Evolutionary conservation across 805 yeast genomes (phyloP).

Genomic region (Blastobotrys terrestris): DNA sequence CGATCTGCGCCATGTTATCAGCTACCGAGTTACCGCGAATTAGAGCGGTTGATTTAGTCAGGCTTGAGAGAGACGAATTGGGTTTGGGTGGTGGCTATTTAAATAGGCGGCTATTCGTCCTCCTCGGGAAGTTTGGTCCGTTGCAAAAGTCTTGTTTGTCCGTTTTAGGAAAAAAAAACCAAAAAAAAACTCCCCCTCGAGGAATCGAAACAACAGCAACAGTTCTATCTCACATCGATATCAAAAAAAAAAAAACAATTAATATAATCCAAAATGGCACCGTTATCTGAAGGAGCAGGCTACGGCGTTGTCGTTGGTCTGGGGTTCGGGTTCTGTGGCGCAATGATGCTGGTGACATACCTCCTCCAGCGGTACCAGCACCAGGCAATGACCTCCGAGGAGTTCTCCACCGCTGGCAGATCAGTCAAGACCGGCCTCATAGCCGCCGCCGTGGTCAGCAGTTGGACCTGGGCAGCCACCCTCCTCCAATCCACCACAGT

Average conservation of each 20-base stretch:
- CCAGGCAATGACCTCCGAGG: slow-evolving; percentile 88
- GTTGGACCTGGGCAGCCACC: slow-evolving; percentile 95
- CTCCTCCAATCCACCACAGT: slow-evolving; percentile 69
- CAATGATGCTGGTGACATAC: slow-evolving; percentile 72
- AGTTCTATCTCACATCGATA: not conserved
- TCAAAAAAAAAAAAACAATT: too few relatives aligned
- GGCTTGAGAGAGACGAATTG: too few relatives aligned
- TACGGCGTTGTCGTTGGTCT: slow-evolving; percentile 84
- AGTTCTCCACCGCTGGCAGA: slow-evolving; percentile 89
- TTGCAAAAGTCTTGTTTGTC: too few relatives aligned
- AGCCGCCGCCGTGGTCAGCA: slow-evolving; percentile 84
- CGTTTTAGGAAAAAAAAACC: too few relatives aligned
- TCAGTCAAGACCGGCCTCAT: slow-evolving; percentile 78
- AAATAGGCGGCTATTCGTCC: too few relatives aligned
- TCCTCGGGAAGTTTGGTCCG: too few relatives aligned
- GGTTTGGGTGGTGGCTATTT: too few relatives aligned
- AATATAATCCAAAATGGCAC: slow-evolving; percentile 22
- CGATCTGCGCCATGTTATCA: too few relatives aligned
- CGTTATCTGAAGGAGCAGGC: slow-evolving; percentile 72
- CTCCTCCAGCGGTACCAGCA: slow-evolving; percentile 71
- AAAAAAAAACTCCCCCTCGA: too few relatives aligned
- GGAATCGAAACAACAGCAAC: too few relatives aligned
- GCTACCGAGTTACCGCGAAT: too few relatives aligned
- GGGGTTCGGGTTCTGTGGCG: slow-evolving; percentile 58
- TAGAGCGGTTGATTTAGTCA: too few relatives aligned